A percentile compares a stretch with the other conserved stretches of the same genome.
These are phyloP conservation scores for Graphilbum fragrans DNA, from an alignment of 2,329 filamentous ascomycete species.

Conservation along the genomic window DNA sequence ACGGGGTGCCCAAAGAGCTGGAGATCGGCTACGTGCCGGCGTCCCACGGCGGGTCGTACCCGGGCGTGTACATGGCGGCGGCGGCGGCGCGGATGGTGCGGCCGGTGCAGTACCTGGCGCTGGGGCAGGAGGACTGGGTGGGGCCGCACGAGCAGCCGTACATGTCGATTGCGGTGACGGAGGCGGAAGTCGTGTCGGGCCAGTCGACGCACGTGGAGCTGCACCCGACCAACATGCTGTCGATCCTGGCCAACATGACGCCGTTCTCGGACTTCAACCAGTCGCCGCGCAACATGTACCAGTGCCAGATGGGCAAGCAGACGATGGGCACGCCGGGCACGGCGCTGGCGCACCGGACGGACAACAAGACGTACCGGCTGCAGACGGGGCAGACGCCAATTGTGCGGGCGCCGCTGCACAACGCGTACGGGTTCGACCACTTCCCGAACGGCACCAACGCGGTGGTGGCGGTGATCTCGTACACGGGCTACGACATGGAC, in stretches of 20 bases:
- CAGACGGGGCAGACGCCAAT: conserved; percentile 95
- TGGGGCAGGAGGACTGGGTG: conserved; percentile 77
- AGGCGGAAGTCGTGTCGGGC: conserved; percentile 75
- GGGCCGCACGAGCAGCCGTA: conserved; percentile 94
- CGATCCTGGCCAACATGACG: conserved; percentile 96
- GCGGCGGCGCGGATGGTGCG: conserved; percentile 76
- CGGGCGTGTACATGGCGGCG: conserved; percentile 88
- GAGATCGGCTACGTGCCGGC: conserved; percentile 88
- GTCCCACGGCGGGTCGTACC: conserved; percentile 86
- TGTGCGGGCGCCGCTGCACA: conserved; percentile 83
- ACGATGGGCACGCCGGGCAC: conserved; percentile 95
- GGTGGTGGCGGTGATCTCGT: conserved; percentile 94
- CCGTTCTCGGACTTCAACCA: conserved; percentile 99
- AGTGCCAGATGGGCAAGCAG: conserved; percentile 99
- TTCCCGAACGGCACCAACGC: conserved; percentile 96
- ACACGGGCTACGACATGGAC: conserved; percentile 99
- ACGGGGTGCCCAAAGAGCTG: conserved; percentile 68
- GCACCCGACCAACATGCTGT: conserved; percentile 91
- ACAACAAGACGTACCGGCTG: conserved; percentile 92
- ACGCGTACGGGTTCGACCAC: conserved; percentile 93
- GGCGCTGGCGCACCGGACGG: conserved; percentile 72
- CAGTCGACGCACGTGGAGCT: conserved; percentile 89
- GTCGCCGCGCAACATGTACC: conserved; percentile 97
- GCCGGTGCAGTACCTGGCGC: conserved; percentile 81
- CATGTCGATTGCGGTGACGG: conserved; percentile 93